Percentiles rank a stretch among this genome's conserved stretches.
These are phyloP conservation scores for Pythium periplocum DNA, from an alignment of 352 stramenopile species.

Conservation along the genomic window DNA sequence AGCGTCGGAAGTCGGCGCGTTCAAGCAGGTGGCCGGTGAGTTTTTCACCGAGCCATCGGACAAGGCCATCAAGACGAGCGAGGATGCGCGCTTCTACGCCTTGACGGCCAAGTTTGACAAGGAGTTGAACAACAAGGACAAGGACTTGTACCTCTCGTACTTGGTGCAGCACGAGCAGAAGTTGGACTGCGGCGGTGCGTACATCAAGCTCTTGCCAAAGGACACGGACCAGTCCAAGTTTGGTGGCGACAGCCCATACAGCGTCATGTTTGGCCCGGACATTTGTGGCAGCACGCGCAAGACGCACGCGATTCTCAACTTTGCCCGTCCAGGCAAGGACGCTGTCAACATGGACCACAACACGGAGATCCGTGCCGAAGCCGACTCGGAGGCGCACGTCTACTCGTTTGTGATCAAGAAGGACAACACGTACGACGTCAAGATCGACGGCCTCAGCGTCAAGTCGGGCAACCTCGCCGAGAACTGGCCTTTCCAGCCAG, in stretches of 20 bases:
- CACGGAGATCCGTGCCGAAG: constrained; percentile 71
- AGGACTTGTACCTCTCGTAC: constrained; percentile 95
- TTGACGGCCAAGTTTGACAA: constrained; percentile 90
- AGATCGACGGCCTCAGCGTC: constrained; percentile 96
- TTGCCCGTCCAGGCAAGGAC: constrained; percentile 93
- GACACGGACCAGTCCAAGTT: constrained; percentile 92
- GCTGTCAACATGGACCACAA: constrained; percentile 90
- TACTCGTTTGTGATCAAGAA: constrained; percentile 97
- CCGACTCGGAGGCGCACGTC: constrained; percentile 90
- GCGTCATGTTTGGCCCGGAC: constrained; percentile 99
- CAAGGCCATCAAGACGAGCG: constrained; percentile 93
- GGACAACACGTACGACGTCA: constrained; percentile 97
- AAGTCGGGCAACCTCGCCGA: constrained; percentile 89
- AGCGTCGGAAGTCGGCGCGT: constrained; percentile 90
- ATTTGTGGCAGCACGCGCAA: constrained; percentile 96
- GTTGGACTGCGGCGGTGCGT: constrained; percentile 98
- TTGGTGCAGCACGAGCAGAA: constrained; percentile 98
- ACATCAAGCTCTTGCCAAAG: constrained; percentile 98
- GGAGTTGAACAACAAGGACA: constrained; percentile 86
- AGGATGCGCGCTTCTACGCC: constrained; percentile 97
- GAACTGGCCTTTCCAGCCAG: constrained; percentile 94
- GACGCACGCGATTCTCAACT: constrained; percentile 98
- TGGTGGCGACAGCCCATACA: constrained; percentile 93
- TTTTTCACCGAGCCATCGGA: constrained; percentile 87
- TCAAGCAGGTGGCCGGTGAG: constrained; percentile 91